Percentiles rank a stretch among this genome's conserved stretches.
These are phyloP conservation scores for Sporodiniella umbellata DNA, from an alignment of 371 early-diverging fungal species.

Conservation along the genomic window DNA sequence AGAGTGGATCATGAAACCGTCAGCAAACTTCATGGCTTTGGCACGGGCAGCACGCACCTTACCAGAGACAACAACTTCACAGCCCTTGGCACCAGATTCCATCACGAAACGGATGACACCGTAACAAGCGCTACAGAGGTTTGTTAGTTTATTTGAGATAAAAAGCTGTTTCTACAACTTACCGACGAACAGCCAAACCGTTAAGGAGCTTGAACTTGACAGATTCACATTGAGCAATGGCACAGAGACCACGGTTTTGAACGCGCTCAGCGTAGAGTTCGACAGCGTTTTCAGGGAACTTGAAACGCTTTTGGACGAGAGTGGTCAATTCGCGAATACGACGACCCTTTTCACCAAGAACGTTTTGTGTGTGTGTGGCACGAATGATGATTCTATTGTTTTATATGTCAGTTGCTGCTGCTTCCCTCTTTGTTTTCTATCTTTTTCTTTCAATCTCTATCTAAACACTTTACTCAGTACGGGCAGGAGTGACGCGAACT, in stretches of 20 bases:
- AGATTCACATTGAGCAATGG: conserved; percentile 98
- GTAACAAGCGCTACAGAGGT: conserved; percentile 82
- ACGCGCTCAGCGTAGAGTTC: conserved; percentile 99
- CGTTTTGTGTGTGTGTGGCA: conserved; percentile 96
- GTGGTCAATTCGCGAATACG: conserved; percentile 98
- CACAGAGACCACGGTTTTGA: conserved; percentile 96
- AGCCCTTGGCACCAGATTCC: conserved; percentile 99
- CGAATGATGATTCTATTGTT: conserved; percentile 87
- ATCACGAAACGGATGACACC: conserved; percentile 98
- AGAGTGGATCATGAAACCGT: conserved; percentile 99
- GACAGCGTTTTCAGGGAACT: conserved; percentile 95
- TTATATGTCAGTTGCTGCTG: no score
- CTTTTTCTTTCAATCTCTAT: background rate
- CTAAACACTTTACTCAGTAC: conserved; percentile 73
- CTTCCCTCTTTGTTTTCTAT: no score
- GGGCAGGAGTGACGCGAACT: conserved; percentile 96
- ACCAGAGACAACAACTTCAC: conserved; percentile 98
- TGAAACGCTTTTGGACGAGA: conserved; percentile 98
- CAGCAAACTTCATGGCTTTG: conserved; percentile 99
- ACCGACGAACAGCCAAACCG: conserved; percentile 94
- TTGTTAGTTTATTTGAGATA: background rate
- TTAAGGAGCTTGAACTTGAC: conserved; percentile 96
- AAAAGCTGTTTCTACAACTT: conserved; percentile 15
- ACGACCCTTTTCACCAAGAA: conserved; percentile 98
- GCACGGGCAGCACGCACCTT: conserved; percentile 99